phyloP scores from a whole-genome alignment of 164 flowering plant genomes.

The Annona cherimola region DNA sequence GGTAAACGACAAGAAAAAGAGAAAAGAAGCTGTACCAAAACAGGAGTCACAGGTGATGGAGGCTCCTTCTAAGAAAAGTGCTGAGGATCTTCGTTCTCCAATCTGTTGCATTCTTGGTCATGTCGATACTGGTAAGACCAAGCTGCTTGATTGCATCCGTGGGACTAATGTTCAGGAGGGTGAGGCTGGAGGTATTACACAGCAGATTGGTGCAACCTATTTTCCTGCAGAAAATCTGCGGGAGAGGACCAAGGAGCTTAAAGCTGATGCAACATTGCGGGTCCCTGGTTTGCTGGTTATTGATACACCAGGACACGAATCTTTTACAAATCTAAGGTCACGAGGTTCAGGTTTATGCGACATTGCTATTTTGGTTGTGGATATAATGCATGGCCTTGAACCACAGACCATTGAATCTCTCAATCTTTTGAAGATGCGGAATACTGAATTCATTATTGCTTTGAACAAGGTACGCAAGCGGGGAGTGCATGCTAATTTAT shows the following conservation, averaged over 20 bases:
- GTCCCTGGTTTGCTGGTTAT: slow-evolving; percentile 94
- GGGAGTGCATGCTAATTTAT: background rate
- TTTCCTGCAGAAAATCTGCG: slow-evolving; percentile 91
- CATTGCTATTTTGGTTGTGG: slow-evolving; percentile 94
- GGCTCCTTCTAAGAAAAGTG: slow-evolving; percentile 31
- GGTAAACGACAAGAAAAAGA: slow-evolving; percentile 21
- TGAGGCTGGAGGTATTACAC: slow-evolving; percentile 99
- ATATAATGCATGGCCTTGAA: slow-evolving; percentile 98
- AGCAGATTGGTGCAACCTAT: slow-evolving; percentile 98
- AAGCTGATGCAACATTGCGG: slow-evolving; percentile 83
- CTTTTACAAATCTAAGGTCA: slow-evolving; percentile 88
- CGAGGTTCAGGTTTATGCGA: slow-evolving; percentile 98
- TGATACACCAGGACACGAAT: slow-evolving; percentile 98
- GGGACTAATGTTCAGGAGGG: slow-evolving; percentile 99
- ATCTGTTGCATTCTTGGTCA: slow-evolving; percentile 99
- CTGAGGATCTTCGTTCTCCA: slow-evolving; percentile 77
- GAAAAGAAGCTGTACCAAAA: slow-evolving; percentile 30
- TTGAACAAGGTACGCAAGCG: slow-evolving; percentile 66
- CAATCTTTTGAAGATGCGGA: slow-evolving; percentile 89
- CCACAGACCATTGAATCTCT: slow-evolving; percentile 96
- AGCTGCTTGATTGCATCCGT: slow-evolving; percentile 91
- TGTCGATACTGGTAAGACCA: slow-evolving; percentile 99
- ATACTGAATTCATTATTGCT: slow-evolving; percentile 92
- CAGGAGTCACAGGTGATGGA: slow-evolving; percentile 29
- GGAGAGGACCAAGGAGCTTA: slow-evolving; percentile 90